A percentile compares a stretch with the other conserved stretches of the same genome.
These are phyloP conservation scores for Aurifilum marmelostoma DNA, from an alignment of 2,329 filamentous ascomycete genomes.

Conservation along the genomic window DNA sequence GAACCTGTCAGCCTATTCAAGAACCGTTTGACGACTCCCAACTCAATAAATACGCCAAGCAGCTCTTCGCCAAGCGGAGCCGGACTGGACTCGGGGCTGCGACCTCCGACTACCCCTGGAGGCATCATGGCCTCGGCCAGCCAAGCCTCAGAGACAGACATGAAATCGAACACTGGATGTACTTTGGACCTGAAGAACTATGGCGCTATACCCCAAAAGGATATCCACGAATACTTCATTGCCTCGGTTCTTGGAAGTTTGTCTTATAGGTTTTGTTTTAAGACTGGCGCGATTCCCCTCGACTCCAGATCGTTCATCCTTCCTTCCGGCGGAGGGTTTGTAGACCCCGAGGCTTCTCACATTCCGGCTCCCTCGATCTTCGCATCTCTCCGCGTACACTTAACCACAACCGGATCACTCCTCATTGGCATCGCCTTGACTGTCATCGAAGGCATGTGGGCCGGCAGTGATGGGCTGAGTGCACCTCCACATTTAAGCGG, in stretches of 20 bases:
- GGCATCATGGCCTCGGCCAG: slow-evolving; percentile 12
- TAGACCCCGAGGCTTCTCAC: slow-evolving; percentile 35
- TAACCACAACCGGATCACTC: slow-evolving; percentile 60
- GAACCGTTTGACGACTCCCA: slow-evolving; percentile 44
- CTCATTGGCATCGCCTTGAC: slow-evolving; percentile 54
- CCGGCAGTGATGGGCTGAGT: slow-evolving; percentile 48
- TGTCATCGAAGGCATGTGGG: slow-evolving; percentile 50
- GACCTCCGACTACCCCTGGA: slow-evolving; percentile 36
- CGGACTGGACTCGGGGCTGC: slow-evolving; percentile 42
- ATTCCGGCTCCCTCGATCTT: slow-evolving; percentile 41
- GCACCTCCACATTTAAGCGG: slow-evolving; percentile 46
- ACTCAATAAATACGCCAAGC: slow-evolving; percentile 48
- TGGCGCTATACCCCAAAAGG: slow-evolving; percentile 44
- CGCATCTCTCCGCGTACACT: slow-evolving; percentile 56
- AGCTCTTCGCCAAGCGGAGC: slow-evolving; percentile 50
- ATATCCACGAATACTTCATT: slow-evolving; percentile 59
- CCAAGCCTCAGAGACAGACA: slow-evolving; percentile 36
- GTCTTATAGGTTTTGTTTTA: slow-evolving; percentile 52
- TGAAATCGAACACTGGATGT: slow-evolving; percentile 31
- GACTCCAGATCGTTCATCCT: slow-evolving; percentile 58
- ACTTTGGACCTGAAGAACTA: slow-evolving; percentile 41
- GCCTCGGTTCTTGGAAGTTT: slow-evolving; percentile 56
- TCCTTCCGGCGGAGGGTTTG: slow-evolving; percentile 36
- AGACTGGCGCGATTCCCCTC: slow-evolving; percentile 53
- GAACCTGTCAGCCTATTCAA: slow-evolving; percentile 55